Percentiles rank a stretch among this genome's conserved stretches.
Evolutionary conservation across 1,139 yeast genomes (phyloP).

Genomic region (Debaryomyces udenii): DNA sequence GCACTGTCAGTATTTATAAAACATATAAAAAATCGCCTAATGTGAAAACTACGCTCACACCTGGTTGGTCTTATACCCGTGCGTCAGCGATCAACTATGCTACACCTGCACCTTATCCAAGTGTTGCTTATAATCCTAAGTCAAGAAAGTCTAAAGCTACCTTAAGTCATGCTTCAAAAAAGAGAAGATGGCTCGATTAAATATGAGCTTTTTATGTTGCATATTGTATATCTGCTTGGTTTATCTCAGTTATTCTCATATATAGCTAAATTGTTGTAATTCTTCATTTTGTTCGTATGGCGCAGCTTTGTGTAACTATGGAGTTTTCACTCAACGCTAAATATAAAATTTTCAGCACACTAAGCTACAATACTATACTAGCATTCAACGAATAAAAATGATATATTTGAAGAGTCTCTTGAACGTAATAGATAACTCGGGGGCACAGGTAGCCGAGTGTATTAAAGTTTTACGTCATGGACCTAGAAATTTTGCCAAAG

Average conservation of each 20-base stretch:
- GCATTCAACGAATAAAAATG: too few relatives aligned
- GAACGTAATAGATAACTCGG: slow-evolving; percentile 92
- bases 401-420: slow-evolving; percentile 84
- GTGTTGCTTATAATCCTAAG: slow-evolving; percentile 47
- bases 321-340: background rate
- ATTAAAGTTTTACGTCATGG: slow-evolving; percentile 91
- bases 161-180: slow-evolving; percentile 39
- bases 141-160: slow-evolving; percentile 43
- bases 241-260: background rate
- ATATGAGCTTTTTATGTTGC: background rate
- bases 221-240: background rate
- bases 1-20: slow-evolving; percentile 62
- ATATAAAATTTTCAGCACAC: slow-evolving; percentile 5
- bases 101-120: slow-evolving; percentile 66
- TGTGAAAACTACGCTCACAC: slow-evolving; percentile 67
- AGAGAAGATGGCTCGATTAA: slow-evolving; percentile 39
- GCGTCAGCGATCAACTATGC: slow-evolving; percentile 70
- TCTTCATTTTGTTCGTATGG: background rate
- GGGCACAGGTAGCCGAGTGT: slow-evolving; percentile 94
- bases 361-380: background rate
- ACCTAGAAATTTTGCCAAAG: slow-evolving; percentile 78
- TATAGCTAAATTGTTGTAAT: background rate
- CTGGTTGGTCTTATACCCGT: slow-evolving; percentile 79
- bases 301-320: slow-evolving; percentile 6
- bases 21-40: slow-evolving; percentile 45